Conservation (phyloP, 805 yeast species). For the Metschnikowia lochheadii region DNA sequence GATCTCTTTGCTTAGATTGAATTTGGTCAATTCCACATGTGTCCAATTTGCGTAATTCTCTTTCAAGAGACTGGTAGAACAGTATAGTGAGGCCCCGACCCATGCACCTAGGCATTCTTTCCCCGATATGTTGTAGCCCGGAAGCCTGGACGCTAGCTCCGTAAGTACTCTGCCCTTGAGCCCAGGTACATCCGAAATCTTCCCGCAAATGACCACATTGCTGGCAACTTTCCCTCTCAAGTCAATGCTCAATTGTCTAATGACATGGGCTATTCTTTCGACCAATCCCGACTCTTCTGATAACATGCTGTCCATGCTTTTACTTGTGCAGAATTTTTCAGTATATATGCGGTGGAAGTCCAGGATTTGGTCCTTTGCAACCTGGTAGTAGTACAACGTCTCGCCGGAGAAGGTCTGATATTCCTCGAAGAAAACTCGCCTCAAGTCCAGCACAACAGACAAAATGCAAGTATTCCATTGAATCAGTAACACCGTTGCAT, state of each 20-base stretch:
- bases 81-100: slow-evolving; percentile 19
- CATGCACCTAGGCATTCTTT: slow-evolving; percentile 15
- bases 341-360: neutral
- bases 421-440: slow-evolving; percentile 5
- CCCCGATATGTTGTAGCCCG: slow-evolving; percentile 5
- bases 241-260: slow-evolving; percentile 8
- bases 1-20: neutral
- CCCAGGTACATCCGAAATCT: slow-evolving; percentile 3
- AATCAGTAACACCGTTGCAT: slow-evolving; percentile 12
- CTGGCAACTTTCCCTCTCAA: slow-evolving; percentile 8
- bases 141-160: slow-evolving; percentile 6
- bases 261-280: neutral
- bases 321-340: neutral
- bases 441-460: slow-evolving; percentile 10
- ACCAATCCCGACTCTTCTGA: slow-evolving; percentile 1
- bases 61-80: slow-evolving; percentile 16
- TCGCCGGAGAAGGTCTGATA: slow-evolving; percentile 11
- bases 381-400: slow-evolving; percentile 8
- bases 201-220: slow-evolving; percentile 13
- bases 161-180: slow-evolving; percentile 8
- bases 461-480: slow-evolving; percentile 13
- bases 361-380: neutral
- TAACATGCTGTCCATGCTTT: neutral
- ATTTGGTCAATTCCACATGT: slow-evolving; percentile 11
- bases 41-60: slow-evolving; percentile 11